Conservation (phyloP, 176 grass and related monocot genomes). For the Tuctoria greenei region DNA sequence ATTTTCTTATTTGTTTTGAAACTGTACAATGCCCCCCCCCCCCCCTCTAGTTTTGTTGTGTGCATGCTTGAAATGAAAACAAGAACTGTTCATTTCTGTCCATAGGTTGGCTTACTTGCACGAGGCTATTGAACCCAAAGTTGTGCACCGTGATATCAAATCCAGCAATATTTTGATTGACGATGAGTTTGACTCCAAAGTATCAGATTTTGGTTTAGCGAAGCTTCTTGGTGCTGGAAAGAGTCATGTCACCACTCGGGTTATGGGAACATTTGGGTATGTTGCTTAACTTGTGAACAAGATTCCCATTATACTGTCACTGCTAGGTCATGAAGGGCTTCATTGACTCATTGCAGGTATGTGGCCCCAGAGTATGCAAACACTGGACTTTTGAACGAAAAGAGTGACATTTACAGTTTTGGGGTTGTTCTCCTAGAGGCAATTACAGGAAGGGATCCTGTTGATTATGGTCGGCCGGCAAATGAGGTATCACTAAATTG, state of each 20-base stretch:
- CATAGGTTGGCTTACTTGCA: constrained; percentile 83
- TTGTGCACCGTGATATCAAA: constrained; percentile 89
- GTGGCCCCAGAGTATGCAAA: constrained; percentile 91
- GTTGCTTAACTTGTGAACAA: constrained; percentile 26
- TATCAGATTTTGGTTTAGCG: constrained; percentile 90
- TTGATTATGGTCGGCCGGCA: constrained; percentile 71
- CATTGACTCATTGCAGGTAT: constrained; percentile 52
- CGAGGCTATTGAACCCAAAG: constrained; percentile 88
- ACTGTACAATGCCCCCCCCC: not conserved
- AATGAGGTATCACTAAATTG: constrained; percentile 61
- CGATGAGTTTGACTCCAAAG: constrained; percentile 78
- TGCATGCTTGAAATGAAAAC: constrained; percentile 18
- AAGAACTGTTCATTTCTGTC: constrained; percentile 18
- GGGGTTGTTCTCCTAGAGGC: constrained; percentile 83
- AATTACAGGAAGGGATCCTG: constrained; percentile 84
- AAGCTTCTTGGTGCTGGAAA: constrained; percentile 85
- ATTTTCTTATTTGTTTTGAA: constrained; percentile 8
- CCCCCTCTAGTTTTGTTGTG: not conserved
- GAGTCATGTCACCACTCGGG: constrained; percentile 85
- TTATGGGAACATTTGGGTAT: constrained; percentile 95
- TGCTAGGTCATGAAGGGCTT: constrained; percentile 25
- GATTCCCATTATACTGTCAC: not conserved
- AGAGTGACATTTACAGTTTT: constrained; percentile 90
- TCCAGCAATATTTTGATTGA: constrained; percentile 92
- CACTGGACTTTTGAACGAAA: constrained; percentile 82